Evolutionary conservation across 164 flowering plant genomes (phyloP).

Genomic region (Umbellularia californica): DNA sequence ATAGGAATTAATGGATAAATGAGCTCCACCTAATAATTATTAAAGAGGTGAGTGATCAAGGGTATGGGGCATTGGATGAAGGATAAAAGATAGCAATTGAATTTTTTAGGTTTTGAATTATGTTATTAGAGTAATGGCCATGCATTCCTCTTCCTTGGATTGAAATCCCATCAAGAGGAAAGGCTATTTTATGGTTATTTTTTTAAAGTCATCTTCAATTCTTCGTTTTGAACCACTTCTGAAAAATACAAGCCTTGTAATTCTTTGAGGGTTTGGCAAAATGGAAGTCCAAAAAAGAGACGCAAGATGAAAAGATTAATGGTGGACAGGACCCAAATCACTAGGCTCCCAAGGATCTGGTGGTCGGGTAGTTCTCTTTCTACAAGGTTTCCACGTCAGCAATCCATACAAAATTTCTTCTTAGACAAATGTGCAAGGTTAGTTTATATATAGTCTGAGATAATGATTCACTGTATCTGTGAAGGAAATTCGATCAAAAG

Average conservation of each 20-base stretch:
- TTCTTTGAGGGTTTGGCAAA: background rate
- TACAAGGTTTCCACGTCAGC: background rate
- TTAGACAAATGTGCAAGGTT: background rate
- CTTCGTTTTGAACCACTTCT: too few species aligned
- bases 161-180: too few species aligned
- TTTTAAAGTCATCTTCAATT: too few species aligned
- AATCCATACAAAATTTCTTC: background rate
- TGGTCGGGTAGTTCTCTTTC: background rate
- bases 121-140: too few species aligned
- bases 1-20: too few species aligned
- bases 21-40: too few species aligned
- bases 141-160: too few species aligned
- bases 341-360: constrained; percentile 4
- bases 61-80: too few species aligned
- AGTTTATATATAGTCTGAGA: constrained; percentile 7
- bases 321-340: constrained; percentile 1
- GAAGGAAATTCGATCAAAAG: background rate
- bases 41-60: too few species aligned
- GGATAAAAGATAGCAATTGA: too few species aligned
- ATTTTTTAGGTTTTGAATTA: too few species aligned
- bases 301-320: background rate
- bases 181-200: too few species aligned
- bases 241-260: background rate
- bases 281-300: background rate
- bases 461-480: constrained; percentile 1